Percentiles rank a stretch among this genome's conserved stretches.
Conservation (phyloP, 352 stramenopile species). For the Globisporangium splendens region DNA sequence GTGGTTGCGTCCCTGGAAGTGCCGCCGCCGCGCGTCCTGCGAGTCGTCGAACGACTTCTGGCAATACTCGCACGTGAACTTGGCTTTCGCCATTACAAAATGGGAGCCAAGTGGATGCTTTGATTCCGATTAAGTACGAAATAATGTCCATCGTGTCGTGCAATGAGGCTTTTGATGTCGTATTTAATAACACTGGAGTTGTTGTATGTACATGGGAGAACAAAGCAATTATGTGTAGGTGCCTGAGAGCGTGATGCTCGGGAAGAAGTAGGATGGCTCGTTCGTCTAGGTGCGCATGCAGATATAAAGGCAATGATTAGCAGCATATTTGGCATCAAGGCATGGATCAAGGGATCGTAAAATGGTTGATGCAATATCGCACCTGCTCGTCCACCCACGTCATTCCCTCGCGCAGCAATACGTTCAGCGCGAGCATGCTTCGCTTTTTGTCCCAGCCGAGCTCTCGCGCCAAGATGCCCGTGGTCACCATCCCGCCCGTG, state of each 20-base stretch:
- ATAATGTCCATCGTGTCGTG: neutral
- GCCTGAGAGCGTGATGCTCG: slow-evolving; percentile 79
- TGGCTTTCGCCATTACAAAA: slow-evolving; percentile 42
- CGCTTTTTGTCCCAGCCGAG: slow-evolving; percentile 91
- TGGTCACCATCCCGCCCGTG: slow-evolving; percentile 85
- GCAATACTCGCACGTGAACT: slow-evolving; percentile 76
- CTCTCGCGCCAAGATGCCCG: slow-evolving; percentile 74
- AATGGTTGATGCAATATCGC: neutral
- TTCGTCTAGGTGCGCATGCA: slow-evolving; percentile 24
- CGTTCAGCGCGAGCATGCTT: slow-evolving; percentile 88
- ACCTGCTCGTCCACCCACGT: slow-evolving; percentile 95
- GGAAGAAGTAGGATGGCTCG: slow-evolving; percentile 83
- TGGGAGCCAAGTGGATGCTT: neutral
- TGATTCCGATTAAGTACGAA: slow-evolving; percentile 47
- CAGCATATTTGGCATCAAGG: neutral
- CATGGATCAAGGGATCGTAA: neutral
- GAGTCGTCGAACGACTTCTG: slow-evolving; percentile 82
- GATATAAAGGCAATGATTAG: neutral
- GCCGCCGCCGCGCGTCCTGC: slow-evolving; percentile 58
- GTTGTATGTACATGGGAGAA: neutral
- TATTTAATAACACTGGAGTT: neutral
- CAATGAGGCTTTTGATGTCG: neutral
- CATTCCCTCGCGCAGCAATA: slow-evolving; percentile 94
- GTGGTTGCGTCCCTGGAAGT: slow-evolving; percentile 68
- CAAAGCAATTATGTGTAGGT: slow-evolving; percentile 51